phyloP scores from a whole-genome alignment of 495 filamentous ascomycete species.

The Chaetomidium leptoderma region DNA sequence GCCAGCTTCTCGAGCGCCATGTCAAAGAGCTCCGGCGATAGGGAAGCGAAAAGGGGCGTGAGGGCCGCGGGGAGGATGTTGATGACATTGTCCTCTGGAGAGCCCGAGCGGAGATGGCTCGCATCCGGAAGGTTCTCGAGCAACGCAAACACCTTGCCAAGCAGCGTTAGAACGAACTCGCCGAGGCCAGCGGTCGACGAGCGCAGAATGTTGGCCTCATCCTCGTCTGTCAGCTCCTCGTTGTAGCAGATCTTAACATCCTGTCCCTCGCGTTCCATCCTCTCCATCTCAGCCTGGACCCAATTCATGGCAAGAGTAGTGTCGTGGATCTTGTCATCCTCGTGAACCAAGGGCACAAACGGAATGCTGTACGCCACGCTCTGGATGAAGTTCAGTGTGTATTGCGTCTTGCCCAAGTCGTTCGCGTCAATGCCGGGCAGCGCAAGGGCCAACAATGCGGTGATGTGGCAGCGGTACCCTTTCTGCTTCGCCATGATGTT shows the following conservation, averaged over 20 bases:
- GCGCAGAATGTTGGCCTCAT: conserved; percentile 86
- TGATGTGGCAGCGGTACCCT: conserved; percentile 92
- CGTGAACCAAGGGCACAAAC: conserved; percentile 74
- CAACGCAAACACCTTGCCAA: conserved; percentile 92
- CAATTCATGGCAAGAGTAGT: conserved; percentile 84
- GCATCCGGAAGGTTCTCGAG: conserved; percentile 93
- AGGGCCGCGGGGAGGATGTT: conserved; percentile 92
- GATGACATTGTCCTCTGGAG: conserved; percentile 94
- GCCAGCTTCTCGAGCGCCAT: conserved; percentile 87
- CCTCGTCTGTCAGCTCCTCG: conserved; percentile 72
- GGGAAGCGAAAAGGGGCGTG: conserved; percentile 79
- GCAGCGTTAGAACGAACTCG: conserved; percentile 83
- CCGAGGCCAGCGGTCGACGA: conserved; percentile 92
- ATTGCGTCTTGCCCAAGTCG: conserved; percentile 91
- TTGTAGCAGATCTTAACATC: conserved; percentile 81
- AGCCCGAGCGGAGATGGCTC: conserved; percentile 76
- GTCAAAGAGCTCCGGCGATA: conserved; percentile 93
- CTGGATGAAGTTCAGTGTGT: conserved; percentile 92
- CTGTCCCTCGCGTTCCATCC: conserved; percentile 84
- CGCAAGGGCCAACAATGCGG: conserved; percentile 82
- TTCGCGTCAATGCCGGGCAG: conserved; percentile 97
- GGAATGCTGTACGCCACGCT: conserved; percentile 92
- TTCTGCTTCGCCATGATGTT: conserved; percentile 85
- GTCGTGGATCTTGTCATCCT: conserved; percentile 62
- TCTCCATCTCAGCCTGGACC: conserved; percentile 88